Base-by-base conservation (phyloP, 2,329 filamentous ascomycete genomes). In the Venturia asperata region DNA sequence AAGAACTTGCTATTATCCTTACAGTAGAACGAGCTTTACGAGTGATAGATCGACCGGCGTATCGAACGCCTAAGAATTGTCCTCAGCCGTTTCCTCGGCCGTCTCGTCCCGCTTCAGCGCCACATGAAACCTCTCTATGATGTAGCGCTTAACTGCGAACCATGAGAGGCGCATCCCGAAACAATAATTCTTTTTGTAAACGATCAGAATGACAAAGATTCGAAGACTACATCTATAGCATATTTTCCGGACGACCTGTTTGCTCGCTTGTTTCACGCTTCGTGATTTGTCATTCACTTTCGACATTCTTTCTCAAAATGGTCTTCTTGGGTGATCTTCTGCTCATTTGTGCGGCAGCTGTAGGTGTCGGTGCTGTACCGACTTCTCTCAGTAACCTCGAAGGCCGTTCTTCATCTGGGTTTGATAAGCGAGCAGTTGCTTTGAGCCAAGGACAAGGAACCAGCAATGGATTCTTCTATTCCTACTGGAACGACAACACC, bases 401-500 rank as follows among this genome's bases (percentile, higher is more conserved):
- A 27, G 30, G 11, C 52, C 19, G 9, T n/a, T 37, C 52, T 37
- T 3, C 52, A 17, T 58, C 52, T 21, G 27, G 27, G 9, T 34
- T 39, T 15, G 19, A 58, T 19, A 47, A 55, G 47, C 30, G 34
- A 49, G 27, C 41, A 41, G 27, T 30, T 10, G n/a, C 45, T 21
- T 11, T 52, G 11, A 17, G 17, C 17, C 41, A 64, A 69, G 42
- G 42, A 5, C 74, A 71, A 30, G 75, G 74, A 58, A 73, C 68
- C 5, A 71, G 72, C 68, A 75, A 78, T 62, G 80, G 80, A 11
- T 41, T 39, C 11, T 81, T 76, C 70, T 82, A 77, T 70, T 82
- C 79, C 67, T 80, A 76, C 4, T 82, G 76, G 71, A 79, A 70
- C 64, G 82, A 82, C 70, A 75, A 75, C 1, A 69, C 70, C 5